Evolutionary conservation across 352 stramenopile species (phyloP), one percentile per base, ranked within the genome.

Genomic region (Phytophthora citricola): DNA sequence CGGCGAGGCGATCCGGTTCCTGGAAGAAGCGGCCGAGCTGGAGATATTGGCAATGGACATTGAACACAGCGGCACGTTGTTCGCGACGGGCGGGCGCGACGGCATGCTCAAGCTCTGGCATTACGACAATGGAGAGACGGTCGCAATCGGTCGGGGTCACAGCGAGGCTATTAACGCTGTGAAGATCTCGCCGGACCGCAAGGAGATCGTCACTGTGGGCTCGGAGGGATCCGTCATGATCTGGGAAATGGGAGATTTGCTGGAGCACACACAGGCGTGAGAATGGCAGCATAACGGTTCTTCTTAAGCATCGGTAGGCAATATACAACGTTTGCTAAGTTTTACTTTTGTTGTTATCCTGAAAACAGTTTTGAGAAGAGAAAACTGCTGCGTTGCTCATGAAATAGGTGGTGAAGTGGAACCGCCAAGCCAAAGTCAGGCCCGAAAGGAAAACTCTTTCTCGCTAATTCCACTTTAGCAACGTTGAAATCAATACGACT

Each of bases 171-270:
- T 99, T 53, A 91, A 96, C 49, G 87, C 89, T 17, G 91, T 99
- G 34, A 94, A 92, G 55, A 94, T 99, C 50, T 97, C 89, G 17
- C 96, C 97, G 7, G 95, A 99, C 72, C 79, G 97, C 49, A 90
- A 87, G 14, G 90, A 89, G 43, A 87, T 99, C 47, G 92, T 99
- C 11, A 98, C 91, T 2, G 97, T 99, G 40, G 97, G 96, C 24
- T 83, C 84, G 3, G 96, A 98, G 63, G 97, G 97, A 14, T 96
- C 91, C 10, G 95, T 99, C 71, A 98, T 99, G 76, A 93, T 99
- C 66, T 99, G 97, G 97, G 80, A 93, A 63, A 90, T 98, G 75
- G 78, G 70, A 2, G 58, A 75, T 46, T 43, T 89, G 26, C 72
- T 85, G 3, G 60, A 73, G 26, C 64, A 69, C 38, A 47, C 40